Percentiles rank a stretch among this genome's conserved stretches.
These are phyloP conservation scores for Esteya vermicola DNA, from an alignment of 2,329 filamentous ascomycete species.

Conservation along the genomic window DNA sequence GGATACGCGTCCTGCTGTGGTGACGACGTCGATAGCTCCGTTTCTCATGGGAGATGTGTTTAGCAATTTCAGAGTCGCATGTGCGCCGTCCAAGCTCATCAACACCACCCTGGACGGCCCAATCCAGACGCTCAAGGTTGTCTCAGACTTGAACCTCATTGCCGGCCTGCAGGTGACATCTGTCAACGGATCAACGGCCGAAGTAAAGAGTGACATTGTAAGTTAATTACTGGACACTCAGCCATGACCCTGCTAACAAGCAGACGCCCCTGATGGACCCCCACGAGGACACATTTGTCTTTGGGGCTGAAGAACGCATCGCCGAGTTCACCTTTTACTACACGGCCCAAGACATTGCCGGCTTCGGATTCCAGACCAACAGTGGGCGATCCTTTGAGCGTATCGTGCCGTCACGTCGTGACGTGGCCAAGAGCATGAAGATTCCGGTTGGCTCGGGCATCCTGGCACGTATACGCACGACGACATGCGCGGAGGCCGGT, in stretches of 20 bases:
- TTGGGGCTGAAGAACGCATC: too few species aligned
- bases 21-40: background rate
- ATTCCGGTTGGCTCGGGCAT: constrained; percentile 1
- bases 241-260: background rate
- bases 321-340: too few species aligned
- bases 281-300: too few species aligned
- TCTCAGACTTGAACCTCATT: background rate
- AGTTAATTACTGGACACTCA: background rate
- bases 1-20: background rate
- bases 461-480: background rate
- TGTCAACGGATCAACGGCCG: too few species aligned
- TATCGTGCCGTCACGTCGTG: background rate
- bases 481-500: background rate
- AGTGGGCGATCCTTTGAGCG: too few species aligned
- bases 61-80: background rate
- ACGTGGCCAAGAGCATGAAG: background rate
- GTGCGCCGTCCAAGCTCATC: background rate
- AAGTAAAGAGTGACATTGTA: background rate
- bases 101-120: background rate
- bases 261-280: too few species aligned
- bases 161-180: background rate
- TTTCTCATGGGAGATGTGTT: background rate
- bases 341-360: background rate
- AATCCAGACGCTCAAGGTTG: background rate
- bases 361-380: background rate